phyloP scores from a whole-genome alignment of 2,329 filamentous ascomycete genomes.

The Onygenales sp. region DNA sequence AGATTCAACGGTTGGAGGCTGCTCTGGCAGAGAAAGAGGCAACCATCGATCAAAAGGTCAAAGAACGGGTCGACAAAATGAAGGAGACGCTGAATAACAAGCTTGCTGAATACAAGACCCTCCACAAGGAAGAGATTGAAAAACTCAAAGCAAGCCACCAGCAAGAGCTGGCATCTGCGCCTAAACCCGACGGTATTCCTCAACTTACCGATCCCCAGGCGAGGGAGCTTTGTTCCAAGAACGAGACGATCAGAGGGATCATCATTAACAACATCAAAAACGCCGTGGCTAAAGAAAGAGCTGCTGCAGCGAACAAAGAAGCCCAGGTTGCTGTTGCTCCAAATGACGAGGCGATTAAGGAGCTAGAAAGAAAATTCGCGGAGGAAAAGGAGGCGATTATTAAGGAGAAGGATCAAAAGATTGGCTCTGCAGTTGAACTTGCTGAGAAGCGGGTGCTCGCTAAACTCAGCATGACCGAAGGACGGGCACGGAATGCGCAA shows the following conservation, averaged over 20 bases:
- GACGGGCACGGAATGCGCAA: constrained; percentile 51
- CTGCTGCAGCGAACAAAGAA: constrained; percentile 16
- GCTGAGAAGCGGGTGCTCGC: constrained; percentile 64
- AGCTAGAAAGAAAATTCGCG: constrained; percentile 29
- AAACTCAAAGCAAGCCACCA: constrained; percentile 38
- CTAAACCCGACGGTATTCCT: constrained; percentile 25
- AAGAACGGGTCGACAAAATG: constrained; percentile 45
- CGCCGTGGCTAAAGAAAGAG: constrained; percentile 30
- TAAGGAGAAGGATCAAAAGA: constrained; percentile 45
- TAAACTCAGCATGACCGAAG: constrained; percentile 71
- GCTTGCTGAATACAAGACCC: constrained; percentile 46
- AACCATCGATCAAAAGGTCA: constrained; percentile 40
- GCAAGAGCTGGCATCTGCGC: constrained; percentile 29
- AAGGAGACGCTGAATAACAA: constrained; percentile 63
- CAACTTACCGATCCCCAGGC: constrained; percentile 42
- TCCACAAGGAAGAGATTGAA: constrained; percentile 42
- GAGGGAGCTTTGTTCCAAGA: constrained; percentile 40
- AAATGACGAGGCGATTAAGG: constrained; percentile 27
- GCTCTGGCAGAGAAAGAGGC: constrained; percentile 42
- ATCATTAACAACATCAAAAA: constrained; percentile 50
- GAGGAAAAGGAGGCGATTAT: constrained; percentile 32
- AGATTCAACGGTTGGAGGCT: constrained; percentile 44
- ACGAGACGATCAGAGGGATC: constrained; percentile 40
- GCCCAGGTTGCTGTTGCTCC: constrained; percentile 13
- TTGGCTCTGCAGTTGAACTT: constrained; percentile 56